Conservation (phyloP, 441 rosid species). For the Adansonia gregorii region DNA sequence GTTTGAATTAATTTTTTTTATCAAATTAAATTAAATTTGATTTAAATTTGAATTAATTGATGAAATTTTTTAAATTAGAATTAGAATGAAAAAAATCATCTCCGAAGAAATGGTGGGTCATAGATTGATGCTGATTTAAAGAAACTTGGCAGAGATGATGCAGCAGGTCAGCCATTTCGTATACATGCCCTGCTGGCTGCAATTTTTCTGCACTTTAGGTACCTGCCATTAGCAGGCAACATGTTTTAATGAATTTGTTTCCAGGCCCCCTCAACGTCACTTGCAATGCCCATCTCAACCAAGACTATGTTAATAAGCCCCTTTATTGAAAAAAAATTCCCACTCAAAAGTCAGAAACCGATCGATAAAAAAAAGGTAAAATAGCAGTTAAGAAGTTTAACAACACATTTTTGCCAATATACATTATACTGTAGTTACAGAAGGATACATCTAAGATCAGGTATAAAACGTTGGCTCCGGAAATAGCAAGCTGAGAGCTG, state of each 20-base stretch:
- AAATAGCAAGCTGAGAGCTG: not conserved
- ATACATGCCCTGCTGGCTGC: constrained; percentile 17
- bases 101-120: constrained; percentile 22
- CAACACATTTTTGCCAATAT: not conserved
- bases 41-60: no score
- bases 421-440: constrained; percentile 5
- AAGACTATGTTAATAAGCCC: not conserved
- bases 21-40: no score
- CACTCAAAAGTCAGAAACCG: not conserved
- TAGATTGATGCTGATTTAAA: constrained; percentile 6
- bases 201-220: constrained; percentile 18
- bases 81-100: not conserved
- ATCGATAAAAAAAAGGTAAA: not conserved
- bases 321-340: not conserved
- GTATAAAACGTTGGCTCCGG: not conserved
- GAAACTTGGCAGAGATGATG: constrained; percentile 27
- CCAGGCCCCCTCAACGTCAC: not conserved
- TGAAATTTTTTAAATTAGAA: no score
- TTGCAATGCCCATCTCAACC: not conserved
- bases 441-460: not conserved
- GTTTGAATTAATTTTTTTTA: no score
- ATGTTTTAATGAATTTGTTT: not conserved
- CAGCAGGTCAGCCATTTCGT: constrained; percentile 28
- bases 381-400: not conserved
- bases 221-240: not conserved